Percentiles rank a stretch among this genome's conserved stretches.
Conservation (phyloP, 768 basidiomycete genomes). For the Vararia minispora region DNA sequence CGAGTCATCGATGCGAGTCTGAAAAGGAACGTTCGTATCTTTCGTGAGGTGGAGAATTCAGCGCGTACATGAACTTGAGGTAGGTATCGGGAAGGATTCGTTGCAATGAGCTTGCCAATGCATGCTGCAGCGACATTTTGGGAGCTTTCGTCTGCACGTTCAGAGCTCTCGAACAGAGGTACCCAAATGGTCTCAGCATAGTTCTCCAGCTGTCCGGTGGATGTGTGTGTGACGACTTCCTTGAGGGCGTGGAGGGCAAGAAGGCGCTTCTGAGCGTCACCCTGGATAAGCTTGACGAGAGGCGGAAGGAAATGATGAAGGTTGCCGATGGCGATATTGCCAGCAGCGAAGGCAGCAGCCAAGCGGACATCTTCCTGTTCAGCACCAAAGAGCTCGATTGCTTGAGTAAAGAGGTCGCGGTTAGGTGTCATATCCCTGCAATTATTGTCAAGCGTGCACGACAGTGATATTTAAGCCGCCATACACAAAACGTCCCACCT, state of each 20-base stretch:
- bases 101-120: conserved; percentile 88
- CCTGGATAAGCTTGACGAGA: conserved; percentile 70
- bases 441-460: neutral
- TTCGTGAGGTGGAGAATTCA: neutral
- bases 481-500: conserved; percentile 85
- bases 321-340: conserved; percentile 94
- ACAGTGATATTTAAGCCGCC: conserved; percentile 16
- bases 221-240: conserved; percentile 91
- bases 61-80: conserved; percentile 77
- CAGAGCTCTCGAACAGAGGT: conserved; percentile 86
- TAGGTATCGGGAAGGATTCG: conserved; percentile 82
- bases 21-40: conserved; percentile 5
- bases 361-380: conserved; percentile 81
- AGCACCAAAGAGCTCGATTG: conserved; percentile 63
- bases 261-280: conserved; percentile 67
- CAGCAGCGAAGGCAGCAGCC: conserved; percentile 91
- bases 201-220: conserved; percentile 70
- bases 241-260: conserved; percentile 88
- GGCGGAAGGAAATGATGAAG: conserved; percentile 76
- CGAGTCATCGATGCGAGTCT: conserved; percentile 59
- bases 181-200: conserved; percentile 87
- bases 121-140: conserved; percentile 95
- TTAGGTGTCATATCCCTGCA: conserved; percentile 82
- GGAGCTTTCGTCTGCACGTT: conserved; percentile 82
- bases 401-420: conserved; percentile 62